Conservation (phyloP, 2,329 filamentous ascomycete species). For the Exophiala sp. region DNA sequence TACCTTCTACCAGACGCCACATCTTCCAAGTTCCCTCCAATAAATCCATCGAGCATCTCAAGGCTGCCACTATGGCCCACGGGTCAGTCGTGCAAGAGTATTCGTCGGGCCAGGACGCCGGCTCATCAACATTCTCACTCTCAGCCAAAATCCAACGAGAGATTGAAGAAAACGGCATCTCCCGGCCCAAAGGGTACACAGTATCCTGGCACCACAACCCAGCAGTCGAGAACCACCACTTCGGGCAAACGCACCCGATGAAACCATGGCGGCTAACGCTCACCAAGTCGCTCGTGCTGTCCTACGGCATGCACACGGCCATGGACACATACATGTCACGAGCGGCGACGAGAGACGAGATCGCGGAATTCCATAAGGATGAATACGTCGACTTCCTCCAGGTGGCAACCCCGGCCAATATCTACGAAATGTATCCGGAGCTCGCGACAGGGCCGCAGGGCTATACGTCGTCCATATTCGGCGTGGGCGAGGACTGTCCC, state of each 20-base stretch:
- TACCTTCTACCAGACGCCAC: not conserved
- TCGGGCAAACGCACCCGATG: constrained; percentile 96
- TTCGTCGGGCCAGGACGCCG: not conserved
- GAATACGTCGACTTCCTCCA: constrained; percentile 89
- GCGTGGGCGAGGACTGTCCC: constrained; percentile 89
- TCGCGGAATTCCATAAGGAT: constrained; percentile 75
- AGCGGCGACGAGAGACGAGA: constrained; percentile 77
- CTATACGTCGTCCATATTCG: constrained; percentile 57
- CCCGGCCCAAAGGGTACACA: constrained; percentile 74
- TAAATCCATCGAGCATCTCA: not conserved
- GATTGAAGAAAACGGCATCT: constrained; percentile 61
- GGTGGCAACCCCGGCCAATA: constrained; percentile 63
- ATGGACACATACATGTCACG: constrained; percentile 92
- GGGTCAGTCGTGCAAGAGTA: constrained; percentile 27
- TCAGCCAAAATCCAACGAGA: constrained; percentile 49
- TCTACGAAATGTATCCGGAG: constrained; percentile 49
- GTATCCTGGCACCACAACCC: constrained; percentile 96
- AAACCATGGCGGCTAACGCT: constrained; percentile 96
- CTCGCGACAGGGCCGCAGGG: constrained; percentile 24
- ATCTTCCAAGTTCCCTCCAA: not conserved
- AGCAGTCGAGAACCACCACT: constrained; percentile 92
- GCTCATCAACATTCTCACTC: constrained; percentile 38
- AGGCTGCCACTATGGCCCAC: not conserved
- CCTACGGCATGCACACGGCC: constrained; percentile 90
- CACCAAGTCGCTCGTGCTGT: constrained; percentile 88